A percentile compares a stretch with the other conserved stretches of the same genome.
Evolutionary conservation across 139 green algal genomes (phyloP).

Genomic region (Tetradesmus obliquus): DNA sequence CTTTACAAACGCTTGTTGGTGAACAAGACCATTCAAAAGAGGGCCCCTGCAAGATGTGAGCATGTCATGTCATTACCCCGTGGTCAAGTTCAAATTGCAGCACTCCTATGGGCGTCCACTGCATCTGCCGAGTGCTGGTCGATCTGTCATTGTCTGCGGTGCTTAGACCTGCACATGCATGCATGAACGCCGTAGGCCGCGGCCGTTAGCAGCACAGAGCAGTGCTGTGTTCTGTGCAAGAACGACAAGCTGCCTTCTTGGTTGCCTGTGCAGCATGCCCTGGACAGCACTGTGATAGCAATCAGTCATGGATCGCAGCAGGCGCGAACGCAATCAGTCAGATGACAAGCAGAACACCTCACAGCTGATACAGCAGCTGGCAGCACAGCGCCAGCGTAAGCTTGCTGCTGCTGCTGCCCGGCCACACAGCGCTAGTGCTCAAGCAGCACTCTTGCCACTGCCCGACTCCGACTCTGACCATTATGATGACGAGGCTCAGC

Average conservation of each 20-base stretch:
- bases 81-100: neutral
- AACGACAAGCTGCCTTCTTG: neutral
- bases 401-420: neutral
- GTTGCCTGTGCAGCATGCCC: neutral
- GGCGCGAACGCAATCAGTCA: neutral
- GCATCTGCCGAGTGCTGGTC: too few relatives aligned
- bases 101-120: neutral
- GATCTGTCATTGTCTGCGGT: neutral
- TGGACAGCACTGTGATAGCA: neutral
- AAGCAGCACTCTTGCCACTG: neutral
- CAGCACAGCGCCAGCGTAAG: conserved; percentile 36
- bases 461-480: neutral
- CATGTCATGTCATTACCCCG: neutral
- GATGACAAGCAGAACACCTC: conserved; percentile 28
- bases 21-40: neutral
- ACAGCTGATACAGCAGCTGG: conserved; percentile 32
- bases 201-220: neutral
- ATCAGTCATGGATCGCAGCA: neutral
- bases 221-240: neutral
- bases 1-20: too few relatives aligned
- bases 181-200: neutral
- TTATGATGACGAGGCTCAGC: neutral
- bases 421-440: neutral
- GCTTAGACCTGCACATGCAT: neutral
- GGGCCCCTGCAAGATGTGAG: neutral